These are phyloP conservation scores for Viola odorata DNA, from an alignment of 345 rosid genomes.

Conservation along the genomic window DNA sequence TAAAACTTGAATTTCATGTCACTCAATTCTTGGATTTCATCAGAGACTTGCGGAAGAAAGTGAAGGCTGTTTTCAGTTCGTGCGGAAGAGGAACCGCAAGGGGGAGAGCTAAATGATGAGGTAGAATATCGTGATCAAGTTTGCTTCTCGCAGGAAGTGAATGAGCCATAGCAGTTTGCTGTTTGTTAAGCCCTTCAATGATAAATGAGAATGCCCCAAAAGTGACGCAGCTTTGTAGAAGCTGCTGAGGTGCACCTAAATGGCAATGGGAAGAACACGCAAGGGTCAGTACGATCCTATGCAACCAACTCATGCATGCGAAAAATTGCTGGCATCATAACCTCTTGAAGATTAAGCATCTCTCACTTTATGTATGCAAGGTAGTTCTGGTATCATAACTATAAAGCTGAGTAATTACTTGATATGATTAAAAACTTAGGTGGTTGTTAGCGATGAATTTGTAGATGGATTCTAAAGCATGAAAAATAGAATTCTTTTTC, in stretches of 20 bases:
- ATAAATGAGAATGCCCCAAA: slow-evolving; percentile 84
- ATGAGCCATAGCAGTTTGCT: slow-evolving; percentile 74
- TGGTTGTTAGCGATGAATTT: no score
- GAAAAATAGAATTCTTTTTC: no score
- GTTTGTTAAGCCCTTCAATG: slow-evolving; percentile 70
- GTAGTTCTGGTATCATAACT: no score
- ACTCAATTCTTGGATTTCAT: slow-evolving; percentile 39
- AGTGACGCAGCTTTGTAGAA: slow-evolving; percentile 71
- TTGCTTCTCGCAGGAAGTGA: slow-evolving; percentile 33
- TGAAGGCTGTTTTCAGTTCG: slow-evolving; percentile 60
- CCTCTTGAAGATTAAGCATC: no score
- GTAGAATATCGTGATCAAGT: neutral
- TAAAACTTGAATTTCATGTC: no score
- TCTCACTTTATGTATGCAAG: no score
- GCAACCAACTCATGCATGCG: no score
- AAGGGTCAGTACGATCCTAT: neutral
- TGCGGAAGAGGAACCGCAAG: slow-evolving; percentile 54
- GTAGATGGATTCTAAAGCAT: no score
- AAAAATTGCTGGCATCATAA: no score
- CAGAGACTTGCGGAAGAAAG: slow-evolving; percentile 58
- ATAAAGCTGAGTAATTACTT: no score
- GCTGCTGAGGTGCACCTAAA: slow-evolving; percentile 70
- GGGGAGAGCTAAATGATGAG: slow-evolving; percentile 35
- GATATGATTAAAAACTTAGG: no score
- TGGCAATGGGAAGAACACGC: neutral